Percentiles rank a stretch among this genome's conserved stretches.
Evolutionary conservation across 2,329 filamentous ascomycete genomes (phyloP).

Genomic region (Penicillium sp.): DNA sequence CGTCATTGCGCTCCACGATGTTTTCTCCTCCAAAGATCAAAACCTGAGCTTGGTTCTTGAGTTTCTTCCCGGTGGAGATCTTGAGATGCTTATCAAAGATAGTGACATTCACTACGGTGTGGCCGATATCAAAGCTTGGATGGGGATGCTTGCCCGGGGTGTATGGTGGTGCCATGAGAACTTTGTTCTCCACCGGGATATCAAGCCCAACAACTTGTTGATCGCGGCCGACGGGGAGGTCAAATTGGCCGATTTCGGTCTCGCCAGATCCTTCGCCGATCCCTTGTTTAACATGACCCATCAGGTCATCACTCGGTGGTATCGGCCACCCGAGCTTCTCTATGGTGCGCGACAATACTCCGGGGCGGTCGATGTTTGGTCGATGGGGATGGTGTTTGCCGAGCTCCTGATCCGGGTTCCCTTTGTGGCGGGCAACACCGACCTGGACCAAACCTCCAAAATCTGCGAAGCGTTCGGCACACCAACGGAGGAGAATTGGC

Average conservation of each 20-base stretch:
- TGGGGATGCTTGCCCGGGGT: constrained; percentile 91
- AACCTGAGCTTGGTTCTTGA: constrained; percentile 96
- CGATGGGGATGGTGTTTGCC: constrained; percentile 86
- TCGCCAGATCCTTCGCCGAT: constrained; percentile 85
- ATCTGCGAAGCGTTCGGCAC: constrained; percentile 86
- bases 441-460: constrained; percentile 80
- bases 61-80: constrained; percentile 86
- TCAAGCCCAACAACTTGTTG: constrained; percentile 97
- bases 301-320: constrained; percentile 96
- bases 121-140: constrained; percentile 96
- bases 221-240: constrained; percentile 91
- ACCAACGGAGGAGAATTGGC: constrained; percentile 93
- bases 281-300: constrained; percentile 86
- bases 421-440: constrained; percentile 78
- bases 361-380: constrained; percentile 92
- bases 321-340: constrained; percentile 88
- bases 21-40: constrained; percentile 94
- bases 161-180: constrained; percentile 98
- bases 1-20: constrained; percentile 87
- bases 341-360: constrained; percentile 88
- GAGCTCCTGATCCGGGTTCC: constrained; percentile 82
- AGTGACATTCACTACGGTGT: constrained; percentile 77
- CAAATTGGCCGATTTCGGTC: constrained; percentile 96
- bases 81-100: constrained; percentile 92
- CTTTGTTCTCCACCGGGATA: constrained; percentile 91